Conservation (phyloP, 2,329 filamentous ascomycete genomes). For the Akanthomyces dipterigenus region DNA sequence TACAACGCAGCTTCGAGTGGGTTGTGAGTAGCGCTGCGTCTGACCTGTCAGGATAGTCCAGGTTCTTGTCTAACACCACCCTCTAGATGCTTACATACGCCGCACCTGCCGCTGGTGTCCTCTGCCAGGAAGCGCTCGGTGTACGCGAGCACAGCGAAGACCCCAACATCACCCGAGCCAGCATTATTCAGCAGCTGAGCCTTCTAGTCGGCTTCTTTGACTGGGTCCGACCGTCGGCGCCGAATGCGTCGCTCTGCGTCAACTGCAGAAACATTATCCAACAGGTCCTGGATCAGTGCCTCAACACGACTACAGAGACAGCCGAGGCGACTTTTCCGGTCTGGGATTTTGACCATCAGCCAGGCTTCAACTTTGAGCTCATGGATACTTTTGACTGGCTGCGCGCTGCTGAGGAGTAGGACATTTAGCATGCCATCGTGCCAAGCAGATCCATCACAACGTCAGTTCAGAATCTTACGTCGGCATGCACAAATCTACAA, state of each 20-base stretch:
- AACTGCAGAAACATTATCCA: constrained; percentile 42
- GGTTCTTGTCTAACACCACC: constrained; percentile 16
- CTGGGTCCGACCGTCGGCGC: constrained; percentile 41
- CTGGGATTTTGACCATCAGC: constrained; percentile 24
- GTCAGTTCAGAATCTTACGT: background rate
- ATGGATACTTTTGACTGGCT: constrained; percentile 37
- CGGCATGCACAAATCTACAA: background rate
- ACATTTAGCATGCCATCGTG: constrained; percentile 8
- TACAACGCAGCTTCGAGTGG: constrained; percentile 42
- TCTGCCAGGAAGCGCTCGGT: constrained; percentile 43
- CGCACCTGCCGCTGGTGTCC: constrained; percentile 41
- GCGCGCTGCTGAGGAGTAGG: background rate
- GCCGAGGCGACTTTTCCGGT: constrained; percentile 22
- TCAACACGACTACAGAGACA: constrained; percentile 30
- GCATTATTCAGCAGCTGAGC: constrained; percentile 45
- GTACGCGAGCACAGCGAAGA: constrained; percentile 29
- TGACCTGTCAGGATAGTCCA: background rate
- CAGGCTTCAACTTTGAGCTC: constrained; percentile 34
- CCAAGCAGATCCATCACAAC: constrained; percentile 8
- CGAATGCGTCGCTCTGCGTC: constrained; percentile 41
- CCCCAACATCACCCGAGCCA: constrained; percentile 35
- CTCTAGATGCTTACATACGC: constrained; percentile 40
- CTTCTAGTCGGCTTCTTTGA: constrained; percentile 45
- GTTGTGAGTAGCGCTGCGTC: constrained; percentile 28
- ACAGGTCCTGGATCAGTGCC: constrained; percentile 41